Conservation (phyloP, 352 stramenopile species). For the Nothophytophthora sp. region DNA sequence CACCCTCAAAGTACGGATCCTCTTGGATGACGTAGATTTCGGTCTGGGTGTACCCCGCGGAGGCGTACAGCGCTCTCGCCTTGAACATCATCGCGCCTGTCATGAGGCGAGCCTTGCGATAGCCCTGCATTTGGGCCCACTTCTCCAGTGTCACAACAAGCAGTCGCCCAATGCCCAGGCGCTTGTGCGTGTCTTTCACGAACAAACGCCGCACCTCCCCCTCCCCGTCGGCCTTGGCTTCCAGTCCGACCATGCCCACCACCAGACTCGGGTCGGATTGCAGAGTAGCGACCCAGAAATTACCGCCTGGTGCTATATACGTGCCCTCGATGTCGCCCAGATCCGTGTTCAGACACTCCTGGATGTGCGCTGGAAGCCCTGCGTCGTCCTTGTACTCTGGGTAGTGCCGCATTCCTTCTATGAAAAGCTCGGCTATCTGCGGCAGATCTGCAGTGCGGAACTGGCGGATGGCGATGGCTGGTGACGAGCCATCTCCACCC, state of each 20-base stretch:
- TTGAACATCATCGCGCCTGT: conserved; percentile 20
- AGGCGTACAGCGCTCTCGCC: conserved; percentile 20
- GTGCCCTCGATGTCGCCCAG: conserved; percentile 30
- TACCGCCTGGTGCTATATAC: conserved; percentile 34
- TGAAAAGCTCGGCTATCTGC: conserved; percentile 23
- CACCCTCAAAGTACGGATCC: conserved; percentile 13
- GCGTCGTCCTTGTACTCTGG: conserved; percentile 10
- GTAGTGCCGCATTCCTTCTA: conserved; percentile 23
- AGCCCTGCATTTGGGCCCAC: conserved; percentile 18
- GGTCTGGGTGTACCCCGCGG: conserved; percentile 18
- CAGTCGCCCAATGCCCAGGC: conserved; percentile 29
- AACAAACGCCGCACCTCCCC: conserved; percentile 46
- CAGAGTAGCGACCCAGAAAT: conserved; percentile 42
- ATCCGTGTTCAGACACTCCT: conserved; percentile 23
- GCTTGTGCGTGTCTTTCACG: conserved; percentile 26
- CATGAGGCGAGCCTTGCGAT: conserved; percentile 28
- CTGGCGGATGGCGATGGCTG: conserved; percentile 20
- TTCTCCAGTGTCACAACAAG: conserved; percentile 28
- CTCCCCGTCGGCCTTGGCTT: conserved; percentile 23
- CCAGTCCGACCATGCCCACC: conserved; percentile 36
- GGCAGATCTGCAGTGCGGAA: conserved; percentile 17
- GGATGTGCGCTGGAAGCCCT: conserved; percentile 17
- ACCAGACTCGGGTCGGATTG: conserved; percentile 12
- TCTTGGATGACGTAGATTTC: conserved; percentile 7
- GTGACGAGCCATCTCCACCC: no score